phyloP scores from a whole-genome alignment of 2,329 filamentous ascomycete genomes.

The Xylariaceae sp. region DNA sequence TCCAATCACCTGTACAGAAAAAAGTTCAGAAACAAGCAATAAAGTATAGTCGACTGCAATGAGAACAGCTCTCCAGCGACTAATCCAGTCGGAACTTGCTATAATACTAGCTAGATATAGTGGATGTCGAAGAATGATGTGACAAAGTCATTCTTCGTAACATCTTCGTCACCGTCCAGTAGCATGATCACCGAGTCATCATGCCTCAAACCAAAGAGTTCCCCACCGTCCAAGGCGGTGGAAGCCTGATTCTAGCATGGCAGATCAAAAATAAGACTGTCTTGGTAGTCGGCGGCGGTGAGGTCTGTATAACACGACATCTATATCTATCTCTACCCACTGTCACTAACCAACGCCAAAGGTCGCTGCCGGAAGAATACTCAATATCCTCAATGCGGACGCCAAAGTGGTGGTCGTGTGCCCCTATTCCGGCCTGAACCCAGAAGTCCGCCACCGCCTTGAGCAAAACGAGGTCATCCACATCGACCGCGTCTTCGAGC shows the following conservation, averaged over 20 bases:
- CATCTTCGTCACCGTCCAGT: slow-evolving; percentile 1
- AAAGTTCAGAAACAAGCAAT: slow-evolving; percentile 1
- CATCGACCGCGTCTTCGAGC: slow-evolving; percentile 79
- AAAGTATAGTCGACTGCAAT: too few species aligned
- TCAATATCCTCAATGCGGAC: slow-evolving; percentile 89
- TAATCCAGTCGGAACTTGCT: too few species aligned
- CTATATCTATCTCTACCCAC: not conserved
- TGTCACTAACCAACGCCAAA: slow-evolving; percentile 36
- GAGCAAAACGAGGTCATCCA: slow-evolving; percentile 73
- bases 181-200: slow-evolving; percentile 8
- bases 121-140: too few species aligned
- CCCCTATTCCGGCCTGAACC: slow-evolving; percentile 75
- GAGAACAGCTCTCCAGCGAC: slow-evolving; percentile 1
- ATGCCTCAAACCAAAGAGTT: slow-evolving; percentile 45
- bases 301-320: slow-evolving; percentile 61
- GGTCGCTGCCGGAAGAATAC: slow-evolving; percentile 93
- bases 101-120: too few species aligned
- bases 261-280: slow-evolving; percentile 87
- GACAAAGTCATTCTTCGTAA: not conserved
- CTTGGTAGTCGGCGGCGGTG: slow-evolving; percentile 90
- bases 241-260: slow-evolving; percentile 93
- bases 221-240: slow-evolving; percentile 81
- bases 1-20: not conserved
- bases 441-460: slow-evolving; percentile 83
- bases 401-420: slow-evolving; percentile 84